Conservation (phyloP, 2,329 filamentous ascomycete genomes). For the Blumeria hordei region DNA sequence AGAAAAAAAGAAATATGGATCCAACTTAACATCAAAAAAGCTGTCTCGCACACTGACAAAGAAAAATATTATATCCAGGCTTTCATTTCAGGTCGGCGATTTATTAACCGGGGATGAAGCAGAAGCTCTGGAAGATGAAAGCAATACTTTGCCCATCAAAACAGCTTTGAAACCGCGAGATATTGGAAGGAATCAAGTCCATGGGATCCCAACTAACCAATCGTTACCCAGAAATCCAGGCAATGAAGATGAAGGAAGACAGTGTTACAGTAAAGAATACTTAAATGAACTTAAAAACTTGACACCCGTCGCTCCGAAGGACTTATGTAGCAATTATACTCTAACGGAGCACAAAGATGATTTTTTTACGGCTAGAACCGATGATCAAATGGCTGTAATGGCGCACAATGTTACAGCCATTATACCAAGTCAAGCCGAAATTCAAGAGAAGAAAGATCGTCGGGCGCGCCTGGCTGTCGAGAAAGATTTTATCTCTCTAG, state of each 20-base stretch:
- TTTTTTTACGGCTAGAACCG: slow-evolving; percentile 29
- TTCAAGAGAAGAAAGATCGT: slow-evolving; percentile 74
- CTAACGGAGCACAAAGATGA: slow-evolving; percentile 37
- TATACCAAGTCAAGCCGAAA: slow-evolving; percentile 66
- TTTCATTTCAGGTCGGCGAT: not conserved
- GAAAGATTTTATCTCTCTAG: slow-evolving; percentile 41
- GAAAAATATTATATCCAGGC: too few relatives aligned
- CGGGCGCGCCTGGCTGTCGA: slow-evolving; percentile 59
- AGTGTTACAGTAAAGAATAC: slow-evolving; percentile 68
- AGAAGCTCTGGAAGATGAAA: slow-evolving; percentile 24
- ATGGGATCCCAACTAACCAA: not conserved
- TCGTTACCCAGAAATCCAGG: slow-evolving; percentile 11
- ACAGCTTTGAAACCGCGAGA: slow-evolving; percentile 36
- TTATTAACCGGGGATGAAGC: slow-evolving; percentile 12
- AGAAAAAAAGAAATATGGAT: too few relatives aligned
- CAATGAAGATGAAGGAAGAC: slow-evolving; percentile 42
- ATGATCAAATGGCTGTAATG: slow-evolving; percentile 2
- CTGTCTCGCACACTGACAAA: too few relatives aligned
- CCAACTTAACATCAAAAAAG: too few relatives aligned
- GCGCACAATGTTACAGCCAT: slow-evolving; percentile 14
- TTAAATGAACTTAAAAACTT: slow-evolving; percentile 66
- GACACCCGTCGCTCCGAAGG: slow-evolving; percentile 42
- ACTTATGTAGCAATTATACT: slow-evolving; percentile 31
- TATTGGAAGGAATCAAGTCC: slow-evolving; percentile 28
- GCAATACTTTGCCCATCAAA: slow-evolving; percentile 36